phyloP scores from a whole-genome alignment of 31 red algal species.

The Odonthalia washingtoniensis region DNA sequence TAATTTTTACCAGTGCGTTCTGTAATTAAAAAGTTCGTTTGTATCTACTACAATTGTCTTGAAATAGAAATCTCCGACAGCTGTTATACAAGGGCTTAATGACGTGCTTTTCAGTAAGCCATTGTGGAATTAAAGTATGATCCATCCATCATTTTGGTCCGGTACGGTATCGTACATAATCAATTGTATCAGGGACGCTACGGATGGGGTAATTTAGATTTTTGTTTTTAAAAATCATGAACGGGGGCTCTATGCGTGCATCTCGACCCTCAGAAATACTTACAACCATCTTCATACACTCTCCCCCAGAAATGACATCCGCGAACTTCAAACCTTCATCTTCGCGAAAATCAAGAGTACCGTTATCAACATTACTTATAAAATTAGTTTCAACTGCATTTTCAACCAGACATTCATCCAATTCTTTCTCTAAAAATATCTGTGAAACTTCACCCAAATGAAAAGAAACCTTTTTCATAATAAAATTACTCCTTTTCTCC shows the following conservation, averaged over 20 bases:
- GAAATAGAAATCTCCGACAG: neutral
- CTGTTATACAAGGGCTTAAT: neutral
- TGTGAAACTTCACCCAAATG: too few species aligned
- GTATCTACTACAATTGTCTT: slow-evolving; percentile 25
- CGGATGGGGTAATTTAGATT: slow-evolving; percentile 5
- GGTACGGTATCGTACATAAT: neutral
- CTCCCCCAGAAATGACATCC: slow-evolving; percentile 33
- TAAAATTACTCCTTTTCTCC: too few species aligned
- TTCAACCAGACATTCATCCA: too few species aligned
- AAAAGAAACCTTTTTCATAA: too few species aligned
- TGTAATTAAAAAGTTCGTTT: too few species aligned
- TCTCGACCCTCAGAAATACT: slow-evolving; percentile 25
- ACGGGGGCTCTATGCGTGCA: neutral
- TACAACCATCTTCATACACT: slow-evolving; percentile 34
- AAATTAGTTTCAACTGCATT: too few species aligned
- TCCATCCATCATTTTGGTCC: slow-evolving; percentile 1
- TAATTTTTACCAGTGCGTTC: too few species aligned
- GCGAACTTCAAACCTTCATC: neutral
- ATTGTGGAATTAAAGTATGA: neutral
- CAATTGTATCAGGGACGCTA: neutral
- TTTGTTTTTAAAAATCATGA: slow-evolving; percentile 37
- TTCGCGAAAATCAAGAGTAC: too few species aligned
- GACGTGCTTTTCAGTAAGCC: neutral
- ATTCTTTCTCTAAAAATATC: too few species aligned
- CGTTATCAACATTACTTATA: too few species aligned